Evolutionary conservation across 2,329 filamentous ascomycete species (phyloP).

Genomic region (Orbilia javanica): DNA sequence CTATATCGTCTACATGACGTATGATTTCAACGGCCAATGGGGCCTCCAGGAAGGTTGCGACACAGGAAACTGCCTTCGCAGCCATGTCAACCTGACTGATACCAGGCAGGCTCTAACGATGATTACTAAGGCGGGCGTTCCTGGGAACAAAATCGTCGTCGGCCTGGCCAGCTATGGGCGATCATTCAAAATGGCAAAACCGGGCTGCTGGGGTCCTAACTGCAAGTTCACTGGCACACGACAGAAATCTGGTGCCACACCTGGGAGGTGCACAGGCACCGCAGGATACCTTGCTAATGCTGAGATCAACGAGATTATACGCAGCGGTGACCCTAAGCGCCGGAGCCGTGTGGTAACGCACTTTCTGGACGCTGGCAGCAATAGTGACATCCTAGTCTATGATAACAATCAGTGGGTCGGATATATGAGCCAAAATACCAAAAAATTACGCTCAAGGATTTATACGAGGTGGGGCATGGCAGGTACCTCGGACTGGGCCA

Average conservation of each 20-base stretch:
- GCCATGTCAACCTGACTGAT: conserved; percentile 64
- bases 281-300: conserved; percentile 65
- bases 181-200: conserved; percentile 63
- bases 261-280: conserved; percentile 65
- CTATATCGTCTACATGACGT: conserved; percentile 64
- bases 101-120: conserved; percentile 62
- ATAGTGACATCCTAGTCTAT: conserved; percentile 60
- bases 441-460: conserved; percentile 43
- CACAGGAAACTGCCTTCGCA: conserved; percentile 64
- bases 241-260: conserved; percentile 61
- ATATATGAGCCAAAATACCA: conserved; percentile 33
- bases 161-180: conserved; percentile 65
- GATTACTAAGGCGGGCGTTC: conserved; percentile 65
- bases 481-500: conserved; percentile 62
- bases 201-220: conserved; percentile 62
- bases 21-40: conserved; percentile 66
- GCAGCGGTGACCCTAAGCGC: too few relatives aligned
- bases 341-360: conserved; percentile 31
- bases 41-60: conserved; percentile 60
- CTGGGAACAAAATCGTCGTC: conserved; percentile 63
- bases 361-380: conserved; percentile 52
- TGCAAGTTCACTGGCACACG: conserved; percentile 64
- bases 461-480: conserved; percentile 55
- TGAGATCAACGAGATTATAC: conserved; percentile 65
- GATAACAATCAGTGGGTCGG: conserved; percentile 58